Base-by-base conservation (phyloP, 805 yeast species). In the Candida piceae region DNA sequence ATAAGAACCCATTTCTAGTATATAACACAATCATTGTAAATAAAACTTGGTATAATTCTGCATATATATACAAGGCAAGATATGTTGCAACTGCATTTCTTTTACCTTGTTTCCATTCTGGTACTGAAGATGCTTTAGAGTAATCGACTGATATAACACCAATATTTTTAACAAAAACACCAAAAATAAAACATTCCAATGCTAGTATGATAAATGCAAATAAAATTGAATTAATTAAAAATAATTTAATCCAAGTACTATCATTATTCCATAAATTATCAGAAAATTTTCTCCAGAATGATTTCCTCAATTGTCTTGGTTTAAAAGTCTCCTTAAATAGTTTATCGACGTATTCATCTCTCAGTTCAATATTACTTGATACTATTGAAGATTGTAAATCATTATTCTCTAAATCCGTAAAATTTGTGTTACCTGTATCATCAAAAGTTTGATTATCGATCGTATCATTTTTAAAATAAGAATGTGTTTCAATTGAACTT, bases 1-100 rank as follows among this genome's bases (percentile, higher is more conserved):
- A 45, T 13, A 66, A 55, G 38, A 64, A 55, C 47, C 65, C 52
- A 46, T 65, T 67, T 41, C 60, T 58, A 3, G 66, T 57, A 32
- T 46, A 46, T 5, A 67, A 45, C 2, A 67, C 70, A 10, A 66
- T 38, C 8, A 55, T 25, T 2, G 70, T 61, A 31, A 65, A 52
- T 2, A 58, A 26, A 13, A 66, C 54, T 42, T 68, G 73, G 50
- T 62, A 69, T 10, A 69, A 23, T 21, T 61, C 62, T 3, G 74
- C 71, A 42, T 67, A 69, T 19, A 67, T 65, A 48, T 67, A 69
- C 13, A 69, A 51, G 1, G 71, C 67, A 35, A 69, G 47, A 42
- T 58, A 68, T 9, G 70, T 66, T 13, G 53, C 52, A 5, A 50
- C 49, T 3, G 49, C 52, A 12, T 39, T 38, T 22, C 39, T 38